Evolutionary conservation across 225 moss, liverwort and hornwort genomes (phyloP).

Genomic region (Pseudoscleropodium purum): DNA sequence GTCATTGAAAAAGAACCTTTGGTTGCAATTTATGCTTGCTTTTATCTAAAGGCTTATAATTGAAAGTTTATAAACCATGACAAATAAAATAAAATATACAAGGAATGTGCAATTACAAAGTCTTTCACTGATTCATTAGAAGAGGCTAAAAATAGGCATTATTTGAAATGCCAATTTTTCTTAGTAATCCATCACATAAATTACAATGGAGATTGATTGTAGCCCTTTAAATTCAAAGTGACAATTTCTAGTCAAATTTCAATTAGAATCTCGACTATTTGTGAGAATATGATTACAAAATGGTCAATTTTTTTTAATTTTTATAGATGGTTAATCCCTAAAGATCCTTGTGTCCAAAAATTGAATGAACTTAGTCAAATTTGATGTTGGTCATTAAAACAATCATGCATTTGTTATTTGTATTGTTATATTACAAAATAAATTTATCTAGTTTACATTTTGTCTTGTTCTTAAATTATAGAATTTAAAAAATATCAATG

Average conservation of each 20-base stretch:
- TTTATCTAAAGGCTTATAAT: neutral
- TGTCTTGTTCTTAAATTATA: neutral
- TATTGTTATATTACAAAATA: neutral
- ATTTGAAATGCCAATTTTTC: neutral
- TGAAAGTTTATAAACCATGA: neutral
- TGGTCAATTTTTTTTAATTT: neutral
- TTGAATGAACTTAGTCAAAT: neutral
- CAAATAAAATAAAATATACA: neutral
- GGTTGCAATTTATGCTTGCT: neutral
- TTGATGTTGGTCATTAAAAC: neutral
- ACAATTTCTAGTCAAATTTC: neutral
- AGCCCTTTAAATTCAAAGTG: neutral
- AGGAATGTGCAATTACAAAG: neutral
- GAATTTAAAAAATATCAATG: too few relatives aligned
- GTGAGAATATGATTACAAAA: neutral
- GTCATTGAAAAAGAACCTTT: fast-evolving
- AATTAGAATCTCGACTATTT: neutral
- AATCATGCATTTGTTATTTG: neutral
- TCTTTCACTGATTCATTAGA: neutral
- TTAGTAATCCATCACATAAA: neutral
- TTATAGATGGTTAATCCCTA: neutral
- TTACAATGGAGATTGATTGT: neutral
- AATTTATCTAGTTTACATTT: neutral
- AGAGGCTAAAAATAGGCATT: neutral
- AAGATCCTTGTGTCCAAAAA: neutral